Evolutionary conservation across 768 basidiomycete species (phyloP).

Genomic region (Sistotremastrum suecicum): DNA sequence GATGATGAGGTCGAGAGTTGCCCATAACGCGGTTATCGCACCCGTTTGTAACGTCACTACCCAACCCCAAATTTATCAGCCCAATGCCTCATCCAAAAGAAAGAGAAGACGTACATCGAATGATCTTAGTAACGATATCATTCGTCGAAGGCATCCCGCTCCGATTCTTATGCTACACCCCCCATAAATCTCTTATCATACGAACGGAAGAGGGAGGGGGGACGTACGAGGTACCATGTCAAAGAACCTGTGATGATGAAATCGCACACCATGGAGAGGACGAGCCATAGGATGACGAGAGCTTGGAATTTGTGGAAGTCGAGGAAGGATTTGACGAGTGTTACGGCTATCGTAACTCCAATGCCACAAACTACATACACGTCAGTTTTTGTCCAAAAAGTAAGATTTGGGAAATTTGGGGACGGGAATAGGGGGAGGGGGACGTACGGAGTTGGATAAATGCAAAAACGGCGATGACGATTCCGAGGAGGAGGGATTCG

Average conservation of each 20-base stretch:
- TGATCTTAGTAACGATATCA: constrained; percentile 22
- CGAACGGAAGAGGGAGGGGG: neutral
- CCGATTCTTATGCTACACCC: constrained; percentile 19
- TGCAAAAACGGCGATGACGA: constrained; percentile 11
- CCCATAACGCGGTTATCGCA: constrained; percentile 23
- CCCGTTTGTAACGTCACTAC: constrained; percentile 20
- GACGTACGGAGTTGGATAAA: constrained; percentile 13
- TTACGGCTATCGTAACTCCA: constrained; percentile 18
- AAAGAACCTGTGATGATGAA: constrained; percentile 30
- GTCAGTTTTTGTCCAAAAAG: neutral
- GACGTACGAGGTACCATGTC: constrained; percentile 25
- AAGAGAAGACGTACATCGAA: constrained; percentile 7
- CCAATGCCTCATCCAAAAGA: neutral
- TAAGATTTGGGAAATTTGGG: no score
- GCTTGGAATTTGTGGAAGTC: constrained; percentile 21
- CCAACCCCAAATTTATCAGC: no score
- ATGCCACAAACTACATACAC: constrained; percentile 20
- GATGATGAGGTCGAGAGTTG: constrained; percentile 17
- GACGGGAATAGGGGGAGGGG: no score
- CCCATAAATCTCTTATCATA: no score
- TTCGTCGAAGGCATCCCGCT: constrained; percentile 26
- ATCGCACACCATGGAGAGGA: constrained; percentile 30
- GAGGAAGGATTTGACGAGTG: constrained; percentile 18
- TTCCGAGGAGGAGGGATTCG: constrained; percentile 14
- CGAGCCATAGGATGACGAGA: constrained; percentile 29